Percentiles rank a stretch among this genome's conserved stretches.
These are phyloP conservation scores for Brettanomyces custersianus DNA, from an alignment of 805 yeast species.

Conservation along the genomic window DNA sequence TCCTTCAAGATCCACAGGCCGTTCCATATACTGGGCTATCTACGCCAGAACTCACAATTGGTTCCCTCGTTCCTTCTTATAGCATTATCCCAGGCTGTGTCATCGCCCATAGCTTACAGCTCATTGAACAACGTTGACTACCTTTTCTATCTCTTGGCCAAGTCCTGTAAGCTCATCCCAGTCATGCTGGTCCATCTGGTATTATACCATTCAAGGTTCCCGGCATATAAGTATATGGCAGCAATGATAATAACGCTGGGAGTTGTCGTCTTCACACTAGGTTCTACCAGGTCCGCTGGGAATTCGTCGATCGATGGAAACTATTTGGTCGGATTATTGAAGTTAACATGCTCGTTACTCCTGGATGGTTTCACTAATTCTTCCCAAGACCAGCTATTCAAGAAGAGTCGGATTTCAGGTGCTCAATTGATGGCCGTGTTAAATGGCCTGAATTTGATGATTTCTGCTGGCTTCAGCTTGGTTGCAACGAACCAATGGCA, in stretches of 20 bases:
- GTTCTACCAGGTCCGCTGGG: conserved; percentile 24
- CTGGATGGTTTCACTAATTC: conserved; percentile 92
- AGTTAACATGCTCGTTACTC: conserved; percentile 54
- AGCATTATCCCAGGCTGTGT: conserved; percentile 66
- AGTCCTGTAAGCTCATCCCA: conserved; percentile 89
- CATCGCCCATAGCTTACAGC: conserved; percentile 76
- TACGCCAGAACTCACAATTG: conserved; percentile 7
- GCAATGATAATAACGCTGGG: conserved; percentile 77
- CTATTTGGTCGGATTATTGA: conserved; percentile 45
- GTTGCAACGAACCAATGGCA: conserved; percentile 39
- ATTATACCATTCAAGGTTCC: conserved; percentile 63
- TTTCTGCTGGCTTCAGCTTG: conserved; percentile 43
- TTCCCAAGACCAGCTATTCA: conserved; percentile 81
- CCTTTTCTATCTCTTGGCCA: conserved; percentile 75
- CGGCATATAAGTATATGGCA: conserved; percentile 67
- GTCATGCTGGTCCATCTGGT: conserved; percentile 79
- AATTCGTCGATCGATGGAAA: conserved; percentile 30
- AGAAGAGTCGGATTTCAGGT: conserved; percentile 52
- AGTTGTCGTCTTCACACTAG: conserved; percentile 67
- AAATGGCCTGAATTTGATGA: conserved; percentile 33
- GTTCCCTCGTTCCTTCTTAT: conserved; percentile 38
- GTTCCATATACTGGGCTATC: background rate
- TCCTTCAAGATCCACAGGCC: conserved; percentile 19
- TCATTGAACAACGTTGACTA: conserved; percentile 80
- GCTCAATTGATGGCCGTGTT: conserved; percentile 79